Base-by-base conservation (phyloP, 1,284 basidiomycete genomes). In the Irpex sp. region DNA sequence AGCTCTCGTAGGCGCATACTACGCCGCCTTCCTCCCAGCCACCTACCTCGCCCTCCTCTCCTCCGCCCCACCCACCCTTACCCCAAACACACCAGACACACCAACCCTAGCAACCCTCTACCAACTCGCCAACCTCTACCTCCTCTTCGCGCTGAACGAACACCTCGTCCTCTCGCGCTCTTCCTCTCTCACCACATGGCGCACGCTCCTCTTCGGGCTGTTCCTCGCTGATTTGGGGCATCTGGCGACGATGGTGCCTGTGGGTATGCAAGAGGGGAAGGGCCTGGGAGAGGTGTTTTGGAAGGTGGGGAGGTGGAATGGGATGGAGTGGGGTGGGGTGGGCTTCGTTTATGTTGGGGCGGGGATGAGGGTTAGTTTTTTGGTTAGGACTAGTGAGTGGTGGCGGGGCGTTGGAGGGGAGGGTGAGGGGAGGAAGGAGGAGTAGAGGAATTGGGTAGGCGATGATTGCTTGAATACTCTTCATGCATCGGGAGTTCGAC, bases 321-420 rank as follows among this genome's bases (percentile, higher is more conserved):
- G 79, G 60, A 81, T 82, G 81, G 71, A 74, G 47, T 82, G 78
- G 80, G 81, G 82, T 0, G 82, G 80, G 52, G 75, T 82, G n/a
- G 81, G 80, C 14, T 82, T 82, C 57, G 81, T 82, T 6, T 82
- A 82, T 61, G 57, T 73, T 21, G 81, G 80, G 3, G 80, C 80
- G 35, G 67, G 68, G 23, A 74, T 77, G 72, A 69, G 79, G 58
- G 69, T 75, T 7, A 68, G 72, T 12, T 80, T 80, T 64, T 67
- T 79, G 48, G 56, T 68, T 21, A 16, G 23, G 23, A 51, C 49
- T 10, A 54, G 52, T 54, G 52, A 2, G 33, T 54, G 52, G 49
- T 51, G 49, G 49, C 5, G 28, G 28, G 28, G 28, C 3, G 28
- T 33, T 33, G 28, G 78, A 76, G 6, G 19, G 78, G 6, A 78